These are phyloP conservation scores for Evernia prunastri DNA, from an alignment of 495 filamentous ascomycete species.

Conservation along the genomic window DNA sequence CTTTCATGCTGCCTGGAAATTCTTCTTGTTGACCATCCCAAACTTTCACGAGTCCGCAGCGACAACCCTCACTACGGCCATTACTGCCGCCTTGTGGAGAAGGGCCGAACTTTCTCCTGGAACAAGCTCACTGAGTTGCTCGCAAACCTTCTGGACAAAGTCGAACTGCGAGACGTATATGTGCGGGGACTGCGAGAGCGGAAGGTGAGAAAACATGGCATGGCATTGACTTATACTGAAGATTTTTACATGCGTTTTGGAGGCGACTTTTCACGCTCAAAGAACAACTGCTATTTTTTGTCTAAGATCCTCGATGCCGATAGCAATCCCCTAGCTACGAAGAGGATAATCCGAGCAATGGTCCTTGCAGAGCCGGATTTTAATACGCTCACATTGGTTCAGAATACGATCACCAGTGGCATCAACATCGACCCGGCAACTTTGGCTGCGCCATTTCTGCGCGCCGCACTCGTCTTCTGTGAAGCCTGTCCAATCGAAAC, in stretches of 20 bases:
- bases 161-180: constrained; percentile 33
- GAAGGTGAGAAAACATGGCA: constrained; percentile 25
- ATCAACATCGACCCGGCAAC: constrained; percentile 52
- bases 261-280: constrained; percentile 26
- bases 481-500: constrained; percentile 35
- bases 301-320: constrained; percentile 41
- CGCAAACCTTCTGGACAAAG: constrained; percentile 33
- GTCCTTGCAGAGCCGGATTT: constrained; percentile 43
- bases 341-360: constrained; percentile 38
- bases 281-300: constrained; percentile 34
- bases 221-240: constrained; percentile 35
- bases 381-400: constrained; percentile 37
- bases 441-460: constrained; percentile 47
- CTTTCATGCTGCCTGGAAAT: constrained; percentile 54
- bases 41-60: constrained; percentile 44
- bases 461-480: constrained; percentile 46
- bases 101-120: constrained; percentile 44
- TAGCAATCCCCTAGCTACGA: constrained; percentile 31
- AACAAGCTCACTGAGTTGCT: constrained; percentile 42
- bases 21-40: constrained; percentile 52
- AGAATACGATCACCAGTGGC: constrained; percentile 45
- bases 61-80: constrained; percentile 46
- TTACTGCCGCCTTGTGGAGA: constrained; percentile 52
- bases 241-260: constrained; percentile 34
- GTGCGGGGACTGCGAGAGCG: constrained; percentile 21